Base-by-base conservation (phyloP, 2,329 filamentous ascomycete species). In the Ophiobolus disseminans region DNA sequence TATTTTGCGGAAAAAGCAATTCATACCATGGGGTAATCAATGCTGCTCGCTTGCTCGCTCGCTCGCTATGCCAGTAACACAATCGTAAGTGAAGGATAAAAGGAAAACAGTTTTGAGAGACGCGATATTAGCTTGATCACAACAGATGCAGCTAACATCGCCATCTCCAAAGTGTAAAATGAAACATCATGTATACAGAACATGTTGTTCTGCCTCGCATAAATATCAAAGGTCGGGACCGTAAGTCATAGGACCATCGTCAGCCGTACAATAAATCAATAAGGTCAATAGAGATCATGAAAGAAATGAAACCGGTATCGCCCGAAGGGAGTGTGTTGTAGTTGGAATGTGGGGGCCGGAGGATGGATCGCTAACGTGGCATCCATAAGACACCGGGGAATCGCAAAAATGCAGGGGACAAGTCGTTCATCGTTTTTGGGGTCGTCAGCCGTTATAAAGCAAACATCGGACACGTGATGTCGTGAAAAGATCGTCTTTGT, bases 31-130 rank as follows among this genome's bases (percentile, higher is more conserved):
- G 17, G 26, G 37, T 47, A 35, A 19, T 51, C 44, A 50, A 55
- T 48, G 40, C 45, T 31, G 48, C 45, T 41, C 35, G 47, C 47
- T 55, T 49, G 36, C 48, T 45, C 23, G 55, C 50, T 55, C 63
- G 61, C 63, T 69, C 69, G 69, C 69, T 71, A 72, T 71, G 68
- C 68, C 68, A 65, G 54, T 69, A 70, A 71, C 67, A 72, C 65
- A 70, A 66, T 69, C 64, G 43, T 68, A 48, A 66, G 56, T 63
- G 63, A 57, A 48, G 32, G 39, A 38, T 49, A 53, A 48, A 43
- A n/a, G 16, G 40, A 20, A 13, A 37, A 38, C 13, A 38, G 49
- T 43, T 43, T 43, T 28, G 19, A 17, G 36, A 17, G 36, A 44
- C 46, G 37, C 22, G 35, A 41, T 45, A 17, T 36, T 22, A 43